phyloP scores from a whole-genome alignment of 2,329 filamentous ascomycete genomes.

The Pseudogymnoascus sp. region DNA sequence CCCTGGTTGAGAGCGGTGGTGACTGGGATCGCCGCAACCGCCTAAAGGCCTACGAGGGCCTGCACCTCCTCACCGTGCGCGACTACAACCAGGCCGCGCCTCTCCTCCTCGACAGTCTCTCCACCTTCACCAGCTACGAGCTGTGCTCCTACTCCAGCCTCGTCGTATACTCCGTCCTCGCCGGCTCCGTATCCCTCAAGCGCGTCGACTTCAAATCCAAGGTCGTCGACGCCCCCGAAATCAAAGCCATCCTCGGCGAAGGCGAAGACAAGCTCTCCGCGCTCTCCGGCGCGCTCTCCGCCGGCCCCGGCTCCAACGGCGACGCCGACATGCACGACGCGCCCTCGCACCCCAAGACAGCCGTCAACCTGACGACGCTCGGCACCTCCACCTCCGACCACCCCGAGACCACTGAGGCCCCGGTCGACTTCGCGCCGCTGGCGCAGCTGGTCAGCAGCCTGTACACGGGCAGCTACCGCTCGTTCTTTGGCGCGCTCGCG shows the following conservation, averaged over 20 bases:
- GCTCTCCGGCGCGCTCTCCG: slow-evolving; percentile 69
- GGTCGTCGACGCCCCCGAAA: slow-evolving; percentile 95
- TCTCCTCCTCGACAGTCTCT: slow-evolving; percentile 89
- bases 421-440: slow-evolving; percentile 82
- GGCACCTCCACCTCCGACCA: slow-evolving; percentile 56
- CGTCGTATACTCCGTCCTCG: slow-evolving; percentile 91
- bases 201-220: slow-evolving; percentile 98
- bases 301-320: slow-evolving; percentile 73
- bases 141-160: slow-evolving; percentile 93
- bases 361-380: slow-evolving; percentile 81
- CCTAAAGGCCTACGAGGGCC: slow-evolving; percentile 94
- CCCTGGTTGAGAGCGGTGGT: slow-evolving; percentile 86
- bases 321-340: slow-evolving; percentile 49
- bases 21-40: slow-evolving; percentile 98
- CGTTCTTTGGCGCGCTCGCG: slow-evolving; percentile 84
- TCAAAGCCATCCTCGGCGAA: slow-evolving; percentile 90
- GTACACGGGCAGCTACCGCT: slow-evolving; percentile 89
- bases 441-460: slow-evolving; percentile 82
- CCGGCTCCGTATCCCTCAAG: slow-evolving; percentile 88
- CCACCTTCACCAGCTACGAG: slow-evolving; percentile 97
- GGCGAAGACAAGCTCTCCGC: slow-evolving; percentile 81
- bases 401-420: slow-evolving; percentile 62
- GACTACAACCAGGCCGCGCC: slow-evolving; percentile 86
- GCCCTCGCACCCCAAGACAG: slow-evolving; percentile 47
- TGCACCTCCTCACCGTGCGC: slow-evolving; percentile 85